Evolutionary conservation across 805 yeast species (phyloP), one percentile per base, ranked within the genome.

Genomic region (Komagataella ulmi): DNA sequence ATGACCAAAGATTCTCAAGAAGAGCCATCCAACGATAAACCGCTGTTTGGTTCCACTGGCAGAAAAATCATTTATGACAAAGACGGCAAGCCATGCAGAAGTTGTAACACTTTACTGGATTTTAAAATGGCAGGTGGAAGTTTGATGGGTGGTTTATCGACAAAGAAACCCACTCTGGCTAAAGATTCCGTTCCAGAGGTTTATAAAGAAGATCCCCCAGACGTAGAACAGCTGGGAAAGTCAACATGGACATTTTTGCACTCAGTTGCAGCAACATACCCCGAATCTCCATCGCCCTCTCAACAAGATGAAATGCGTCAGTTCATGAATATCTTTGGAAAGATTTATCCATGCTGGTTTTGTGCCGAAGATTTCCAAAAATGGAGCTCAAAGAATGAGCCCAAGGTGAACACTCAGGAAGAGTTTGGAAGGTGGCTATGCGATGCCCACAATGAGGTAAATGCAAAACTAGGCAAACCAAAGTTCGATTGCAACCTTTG

Each of bases 391-490:
- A 69, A 65, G 50, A 64, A 73, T 45, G 80, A 75, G 58, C 86
- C 88, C 17, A 71, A 70, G 52, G 85, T 81, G 3, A 70, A 68
- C 17, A 75, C 78, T 4, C 88, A 86, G 57, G 96, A 88, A 51
- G 84, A 79, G 51, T 79, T 93, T 59, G 95, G 97, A 0, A 72
- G 67, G 58, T 93, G 99, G 99, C 69, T 93, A 52, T 93, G 98
- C 68, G 85, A 81, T 55, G 98, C 98, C 2, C 99, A 93, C 67
- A 93, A 93, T 61, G 86, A 78, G 44, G 98, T 93, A n/a, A 93
- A 93, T 65, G 71, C 64, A 17, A 90, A 89, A 64, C 64, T 91
- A 24, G 95, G 96, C 1, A 93, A 93, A 66, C 88, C 87, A 6
- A 71, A 70, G 52, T 93, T 93, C 62, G 89, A 91, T 63, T 91